These are phyloP conservation scores for Erodium maritimum DNA, from an alignment of 345 rosid genomes.

Conservation along the genomic window DNA sequence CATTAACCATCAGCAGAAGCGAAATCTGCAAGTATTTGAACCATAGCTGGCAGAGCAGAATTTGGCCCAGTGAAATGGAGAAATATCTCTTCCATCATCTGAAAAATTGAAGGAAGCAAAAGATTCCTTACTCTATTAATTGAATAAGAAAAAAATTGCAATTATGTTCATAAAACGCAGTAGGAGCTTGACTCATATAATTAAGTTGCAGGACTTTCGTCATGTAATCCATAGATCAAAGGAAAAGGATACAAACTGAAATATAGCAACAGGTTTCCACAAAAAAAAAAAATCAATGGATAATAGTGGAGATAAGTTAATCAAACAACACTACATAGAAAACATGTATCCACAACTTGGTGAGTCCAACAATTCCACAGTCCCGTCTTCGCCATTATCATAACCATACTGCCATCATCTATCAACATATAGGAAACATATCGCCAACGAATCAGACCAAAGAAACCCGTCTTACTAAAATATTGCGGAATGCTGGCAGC, in stretches of 20 bases:
- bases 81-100: constrained; percentile 98
- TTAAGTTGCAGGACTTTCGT: background rate
- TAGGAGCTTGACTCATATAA: background rate
- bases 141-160: background rate
- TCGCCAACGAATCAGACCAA: too few relatives aligned
- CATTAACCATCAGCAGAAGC: constrained; percentile 84
- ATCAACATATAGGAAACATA: too few relatives aligned
- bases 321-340: background rate
- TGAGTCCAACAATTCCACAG: background rate
- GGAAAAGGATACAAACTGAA: background rate
- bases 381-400: background rate
- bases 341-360: background rate
- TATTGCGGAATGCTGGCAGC: too few relatives aligned
- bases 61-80: constrained; percentile 64
- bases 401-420: background rate
- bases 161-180: background rate
- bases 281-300: background rate
- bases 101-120: constrained; percentile 14
- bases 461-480: too few relatives aligned
- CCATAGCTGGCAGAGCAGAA: constrained; percentile 81
- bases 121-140: background rate
- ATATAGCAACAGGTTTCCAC: background rate
- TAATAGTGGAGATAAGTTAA: background rate
- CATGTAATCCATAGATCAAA: background rate
- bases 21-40: constrained; percentile 93